These are phyloP conservation scores for Botrytis squamosa DNA, from an alignment of 2,329 filamentous ascomycete species.

Conservation along the genomic window DNA sequence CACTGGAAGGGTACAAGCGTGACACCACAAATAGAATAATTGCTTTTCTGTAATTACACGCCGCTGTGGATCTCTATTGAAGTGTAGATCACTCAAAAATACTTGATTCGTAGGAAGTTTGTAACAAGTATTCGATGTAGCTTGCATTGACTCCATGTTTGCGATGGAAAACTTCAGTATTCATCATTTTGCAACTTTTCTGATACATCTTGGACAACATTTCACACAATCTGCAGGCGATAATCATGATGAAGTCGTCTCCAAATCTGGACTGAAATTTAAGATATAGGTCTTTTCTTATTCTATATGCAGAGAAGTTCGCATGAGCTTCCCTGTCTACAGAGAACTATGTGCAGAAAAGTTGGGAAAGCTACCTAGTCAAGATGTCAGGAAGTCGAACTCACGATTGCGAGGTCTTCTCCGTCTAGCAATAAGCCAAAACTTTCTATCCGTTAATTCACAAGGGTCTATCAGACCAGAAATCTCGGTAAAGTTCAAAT, in stretches of 20 bases:
- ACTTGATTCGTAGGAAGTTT: not conserved
- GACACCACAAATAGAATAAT: not conserved
- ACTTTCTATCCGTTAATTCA: not conserved
- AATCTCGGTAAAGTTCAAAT: not conserved
- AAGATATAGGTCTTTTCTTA: not conserved
- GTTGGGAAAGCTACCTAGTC: not conserved
- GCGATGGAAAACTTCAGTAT: not conserved
- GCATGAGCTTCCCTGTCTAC: not conserved
- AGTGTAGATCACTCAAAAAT: not conserved
- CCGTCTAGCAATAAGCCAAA: not conserved
- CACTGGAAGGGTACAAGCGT: not conserved
- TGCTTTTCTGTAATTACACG: not conserved
- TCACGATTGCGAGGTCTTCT: not conserved
- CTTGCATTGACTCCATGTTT: not conserved
- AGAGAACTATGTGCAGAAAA: not conserved
- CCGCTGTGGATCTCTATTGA: not conserved
- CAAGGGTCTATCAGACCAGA: not conserved
- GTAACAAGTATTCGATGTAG: not conserved
- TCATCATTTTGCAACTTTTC: not conserved
- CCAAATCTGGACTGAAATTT: too few species aligned
- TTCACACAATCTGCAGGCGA: not conserved
- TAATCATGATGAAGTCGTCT: too few species aligned
- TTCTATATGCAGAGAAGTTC: too few species aligned
- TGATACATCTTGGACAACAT: fast-evolving
- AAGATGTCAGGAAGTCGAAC: not conserved